phyloP scores from a whole-genome alignment of 1,284 basidiomycete species.

The Cutaneotrichosporon daszewskae region DNA sequence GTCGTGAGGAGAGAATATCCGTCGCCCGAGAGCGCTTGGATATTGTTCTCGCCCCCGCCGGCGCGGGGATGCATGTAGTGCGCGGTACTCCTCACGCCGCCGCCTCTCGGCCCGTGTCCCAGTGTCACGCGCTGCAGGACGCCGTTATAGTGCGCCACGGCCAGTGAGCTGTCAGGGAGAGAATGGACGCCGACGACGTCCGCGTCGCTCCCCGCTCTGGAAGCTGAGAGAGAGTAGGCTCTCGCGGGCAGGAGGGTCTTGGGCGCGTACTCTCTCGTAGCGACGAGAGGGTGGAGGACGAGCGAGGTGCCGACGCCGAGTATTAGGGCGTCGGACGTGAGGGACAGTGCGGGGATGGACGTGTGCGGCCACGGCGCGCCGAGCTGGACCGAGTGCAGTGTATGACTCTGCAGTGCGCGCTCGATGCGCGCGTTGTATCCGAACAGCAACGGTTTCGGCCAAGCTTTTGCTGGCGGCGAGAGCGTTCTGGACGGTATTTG shows the following conservation, averaged over 20 bases:
- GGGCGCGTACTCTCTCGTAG: too few relatives aligned
- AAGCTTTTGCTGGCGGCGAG: slow-evolving; percentile 10
- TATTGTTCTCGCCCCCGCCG: neutral
- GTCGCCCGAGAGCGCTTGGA: slow-evolving; percentile 11
- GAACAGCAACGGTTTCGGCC: slow-evolving; percentile 21
- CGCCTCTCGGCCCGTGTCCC: neutral
- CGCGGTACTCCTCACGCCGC: slow-evolving; percentile 4
- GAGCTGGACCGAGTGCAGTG: slow-evolving; percentile 35
- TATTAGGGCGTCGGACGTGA: slow-evolving; percentile 22
- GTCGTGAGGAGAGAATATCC: slow-evolving; percentile 26
- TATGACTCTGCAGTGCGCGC: slow-evolving; percentile 13
- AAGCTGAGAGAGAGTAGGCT: too few relatives aligned
- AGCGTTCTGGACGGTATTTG: slow-evolving; percentile 25
- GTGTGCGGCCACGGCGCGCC: slow-evolving; percentile 31
- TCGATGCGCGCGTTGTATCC: slow-evolving; percentile 23
- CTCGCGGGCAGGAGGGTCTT: neutral
- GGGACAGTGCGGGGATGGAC: slow-evolving; percentile 32
- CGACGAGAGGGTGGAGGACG: slow-evolving; percentile 31
- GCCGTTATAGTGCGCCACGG: slow-evolving; percentile 37
- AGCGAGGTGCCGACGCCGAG: slow-evolving; percentile 32
- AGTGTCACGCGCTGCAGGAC: slow-evolving; percentile 28
- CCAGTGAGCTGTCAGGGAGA: slow-evolving; percentile 15
- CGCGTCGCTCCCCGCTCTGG: slow-evolving; percentile 15
- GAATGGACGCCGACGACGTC: slow-evolving; percentile 35
- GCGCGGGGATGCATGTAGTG: slow-evolving; percentile 16